Conservation (phyloP, 2,329 filamentous ascomycete genomes). For the Sarocladium oryzae region DNA sequence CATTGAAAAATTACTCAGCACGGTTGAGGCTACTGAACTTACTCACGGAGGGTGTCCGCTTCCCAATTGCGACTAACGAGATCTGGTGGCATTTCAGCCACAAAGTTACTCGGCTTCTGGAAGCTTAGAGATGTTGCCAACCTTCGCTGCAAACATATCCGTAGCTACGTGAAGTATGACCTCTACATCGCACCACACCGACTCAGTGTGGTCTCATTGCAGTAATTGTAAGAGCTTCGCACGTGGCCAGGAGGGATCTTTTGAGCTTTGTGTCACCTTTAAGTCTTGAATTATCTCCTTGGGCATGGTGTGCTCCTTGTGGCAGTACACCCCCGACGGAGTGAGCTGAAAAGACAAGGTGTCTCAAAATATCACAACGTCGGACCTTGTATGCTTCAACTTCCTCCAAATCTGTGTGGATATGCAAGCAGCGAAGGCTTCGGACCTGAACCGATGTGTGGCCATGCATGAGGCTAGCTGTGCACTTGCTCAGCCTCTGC, state of each 20-base stretch:
- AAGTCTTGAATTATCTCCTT: neutral
- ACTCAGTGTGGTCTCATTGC: neutral
- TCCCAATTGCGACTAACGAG: neutral
- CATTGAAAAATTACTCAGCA: too few species aligned
- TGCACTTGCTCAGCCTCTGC: too few species aligned
- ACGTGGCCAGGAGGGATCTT: neutral
- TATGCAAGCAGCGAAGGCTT: too few species aligned
- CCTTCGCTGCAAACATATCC: neutral
- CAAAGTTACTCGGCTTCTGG: neutral
- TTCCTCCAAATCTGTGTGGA: too few species aligned
- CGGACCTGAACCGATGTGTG: too few species aligned
- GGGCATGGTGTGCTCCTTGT: neutral
- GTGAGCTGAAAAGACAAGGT: neutral
- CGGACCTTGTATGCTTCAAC: neutral
- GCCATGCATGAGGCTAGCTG: too few species aligned
- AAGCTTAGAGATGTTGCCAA: neutral
- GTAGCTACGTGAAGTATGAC: too few species aligned
- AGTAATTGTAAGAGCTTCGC: neutral
- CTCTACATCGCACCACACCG: neutral
- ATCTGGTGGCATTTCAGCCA: neutral
- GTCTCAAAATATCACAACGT: neutral
- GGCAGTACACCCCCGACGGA: neutral
- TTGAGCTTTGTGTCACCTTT: neutral
- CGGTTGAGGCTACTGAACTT: too few species aligned
- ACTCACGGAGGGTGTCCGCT: neutral